Evolutionary conservation across 2,329 filamentous ascomycete genomes (phyloP), one percentile per base, ranked within the genome.

Genomic region (Fusarium fracticaudum): DNA sequence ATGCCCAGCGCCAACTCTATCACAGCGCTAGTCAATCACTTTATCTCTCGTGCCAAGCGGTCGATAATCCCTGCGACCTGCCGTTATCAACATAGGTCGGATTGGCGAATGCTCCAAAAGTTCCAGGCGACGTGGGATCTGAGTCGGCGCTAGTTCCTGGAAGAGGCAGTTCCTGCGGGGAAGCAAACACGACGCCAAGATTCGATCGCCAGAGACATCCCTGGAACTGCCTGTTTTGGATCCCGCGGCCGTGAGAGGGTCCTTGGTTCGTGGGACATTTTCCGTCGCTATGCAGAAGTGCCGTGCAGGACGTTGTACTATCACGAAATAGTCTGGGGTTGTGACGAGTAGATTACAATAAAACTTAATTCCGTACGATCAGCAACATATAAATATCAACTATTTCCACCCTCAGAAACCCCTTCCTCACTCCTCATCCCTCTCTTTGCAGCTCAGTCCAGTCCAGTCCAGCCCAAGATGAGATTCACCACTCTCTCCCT

Each of bases 221-320:
- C 58, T 64, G 71, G 72, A 78, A 78, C 76, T 78, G 63, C 76
- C 76, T 67, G 43, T 57, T 77, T 76, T n/a, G 74, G 76, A 31
- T 50, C 35, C 43, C 40, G 64, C 61, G 3, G 74, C 67, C 67
- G 66, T 62, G 43, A 37, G 60, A 22, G 43, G 17, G 31, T 55
- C 41, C 60, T 69, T 76, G 68, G 75, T 70, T 65, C 57, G 51
- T 65, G 60, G 69, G 64, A 51, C 50, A 31, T 31, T 33, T 64
- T 68, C 66, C 64, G 62, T 62, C 3, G 51, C 68, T 50, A 63
- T 68, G 62, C 72, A 74, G 72, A 53, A 62, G 61, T 60, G 64
- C 65, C 65, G 64, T 68, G 64, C 65, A 68, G 64, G 26, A n/a
- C 26, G 18, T 20, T 38, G 47, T 24, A 14, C 67, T 70, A 70